Evolutionary conservation across 495 filamentous ascomycete species (phyloP), one percentile per base, ranked within the genome.

Genomic region (Glarea lozoyensis): DNA sequence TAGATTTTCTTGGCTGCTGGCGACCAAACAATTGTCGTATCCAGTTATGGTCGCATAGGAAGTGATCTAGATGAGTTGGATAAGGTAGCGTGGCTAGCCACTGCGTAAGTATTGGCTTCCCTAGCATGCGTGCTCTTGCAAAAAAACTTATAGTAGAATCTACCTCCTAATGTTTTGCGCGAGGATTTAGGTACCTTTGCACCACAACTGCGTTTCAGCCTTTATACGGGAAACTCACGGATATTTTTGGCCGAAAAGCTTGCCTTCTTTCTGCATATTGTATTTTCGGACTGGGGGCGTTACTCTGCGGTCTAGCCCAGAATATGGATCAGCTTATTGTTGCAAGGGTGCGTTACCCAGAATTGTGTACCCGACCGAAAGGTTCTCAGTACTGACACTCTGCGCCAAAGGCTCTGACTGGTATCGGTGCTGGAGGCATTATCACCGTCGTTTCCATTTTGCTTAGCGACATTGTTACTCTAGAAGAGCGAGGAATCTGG

Each of bases 381-480:
- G n/a, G n/a, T n/a, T n/a, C n/a, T n/a, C n/a, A n/a, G n/a, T n/a
- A n/a, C n/a, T n/a, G n/a, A n/a, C n/a, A n/a, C n/a, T n/a, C n/a
- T n/a, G n/a, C n/a, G n/a, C n/a, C n/a, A n/a, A n/a, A n/a, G n/a
- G n/a, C n/a, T 1, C 36, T 74, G 17, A 64, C 69, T 3, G 78
- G 76, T 0, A 70, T 81, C 43, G 78, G 75, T 3, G 78, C 76
- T 11, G 54, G 50, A n/a, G 54, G 54, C 10, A 36, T 57, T 12
- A 51, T 4, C 3, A 7, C 20, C 4, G 44, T 40, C 74, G 75
- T 76, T 1, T 81, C 78, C 0, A 79, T 81, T 37, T 68, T 82
- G 40, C 81, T 81, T 48, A 79, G 75, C 2, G 76, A 81, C 51
- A 69, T 82, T 52, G 79, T 82, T 27, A 77, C 77, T 0, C 77